Conservation (phyloP, 805 yeast genomes). For the Saccharomycopsis selenospora region DNA sequence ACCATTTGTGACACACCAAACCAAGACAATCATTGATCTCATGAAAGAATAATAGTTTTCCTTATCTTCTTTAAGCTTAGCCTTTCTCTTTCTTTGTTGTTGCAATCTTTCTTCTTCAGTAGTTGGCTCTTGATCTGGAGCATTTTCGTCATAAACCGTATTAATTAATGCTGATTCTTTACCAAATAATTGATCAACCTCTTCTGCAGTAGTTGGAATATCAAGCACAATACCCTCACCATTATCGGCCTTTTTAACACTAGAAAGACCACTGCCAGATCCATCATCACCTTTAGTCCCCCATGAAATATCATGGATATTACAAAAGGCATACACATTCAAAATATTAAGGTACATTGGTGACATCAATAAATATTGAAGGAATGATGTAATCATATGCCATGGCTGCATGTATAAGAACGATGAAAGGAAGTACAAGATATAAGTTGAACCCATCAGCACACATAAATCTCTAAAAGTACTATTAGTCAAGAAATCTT, state of each 20-base stretch:
- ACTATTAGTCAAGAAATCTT: slow-evolving; percentile 42
- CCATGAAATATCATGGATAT: slow-evolving; percentile 68
- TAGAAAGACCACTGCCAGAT: slow-evolving; percentile 41
- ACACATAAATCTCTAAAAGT: slow-evolving; percentile 45
- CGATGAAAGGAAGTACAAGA: slow-evolving; percentile 51
- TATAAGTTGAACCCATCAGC: slow-evolving; percentile 54
- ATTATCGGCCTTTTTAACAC: slow-evolving; percentile 44
- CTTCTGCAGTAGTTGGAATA: slow-evolving; percentile 41
- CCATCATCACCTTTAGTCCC: slow-evolving; percentile 68
- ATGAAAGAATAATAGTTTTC: slow-evolving; percentile 70
- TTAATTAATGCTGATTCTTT: slow-evolving; percentile 27
- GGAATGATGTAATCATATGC: slow-evolving; percentile 54
- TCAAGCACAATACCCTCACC: slow-evolving; percentile 49
- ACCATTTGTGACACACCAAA: slow-evolving; percentile 86
- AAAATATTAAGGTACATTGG: slow-evolving; percentile 50
- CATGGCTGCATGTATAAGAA: slow-evolving; percentile 57
- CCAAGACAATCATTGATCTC: slow-evolving; percentile 79
- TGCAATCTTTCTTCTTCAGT: slow-evolving; percentile 19
- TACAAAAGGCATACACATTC: slow-evolving; percentile 63
- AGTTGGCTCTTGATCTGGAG: slow-evolving; percentile 42
- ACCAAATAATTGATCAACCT: slow-evolving; percentile 45
- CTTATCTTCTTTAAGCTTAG: slow-evolving; percentile 27
- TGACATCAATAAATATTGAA: slow-evolving; percentile 43
- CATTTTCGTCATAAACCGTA: slow-evolving; percentile 40
- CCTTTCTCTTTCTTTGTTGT: slow-evolving; percentile 26